Conservation (phyloP, 2,329 filamentous ascomycete genomes). For the Monilinia fructicola region DNA sequence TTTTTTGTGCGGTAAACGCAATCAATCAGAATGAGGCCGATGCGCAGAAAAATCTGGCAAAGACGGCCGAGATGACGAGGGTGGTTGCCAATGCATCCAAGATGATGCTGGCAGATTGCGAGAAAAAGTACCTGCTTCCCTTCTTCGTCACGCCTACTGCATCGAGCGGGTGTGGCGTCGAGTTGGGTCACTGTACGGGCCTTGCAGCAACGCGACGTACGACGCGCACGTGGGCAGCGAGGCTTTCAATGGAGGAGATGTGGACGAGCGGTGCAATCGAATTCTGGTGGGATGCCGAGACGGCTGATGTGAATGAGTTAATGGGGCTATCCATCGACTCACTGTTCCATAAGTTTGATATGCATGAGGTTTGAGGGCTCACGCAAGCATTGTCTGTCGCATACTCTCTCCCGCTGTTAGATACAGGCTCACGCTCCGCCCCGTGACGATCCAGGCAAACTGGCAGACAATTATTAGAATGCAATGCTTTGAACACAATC, state of each 20-base stretch:
- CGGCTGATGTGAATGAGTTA: not conserved
- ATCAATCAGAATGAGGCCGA: not conserved
- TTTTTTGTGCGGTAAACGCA: not conserved
- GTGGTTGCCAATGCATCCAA: slow-evolving; percentile 11
- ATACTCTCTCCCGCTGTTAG: not conserved
- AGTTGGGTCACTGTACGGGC: not conserved
- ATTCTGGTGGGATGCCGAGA: not conserved
- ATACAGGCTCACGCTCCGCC: not conserved
- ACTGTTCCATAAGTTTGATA: not conserved
- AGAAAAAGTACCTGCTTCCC: not conserved
- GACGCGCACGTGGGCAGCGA: slow-evolving; percentile 5
- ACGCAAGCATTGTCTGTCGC: not conserved
- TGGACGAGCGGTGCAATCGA: not conserved
- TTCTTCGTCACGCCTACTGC: not conserved
- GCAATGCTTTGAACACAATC: not conserved
- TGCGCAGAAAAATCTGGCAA: not conserved
- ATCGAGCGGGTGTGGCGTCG: not conserved
- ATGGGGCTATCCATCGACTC: not conserved
- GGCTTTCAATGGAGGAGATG: slow-evolving; percentile 3
- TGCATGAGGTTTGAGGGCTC: not conserved
- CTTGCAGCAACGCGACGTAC: not conserved
- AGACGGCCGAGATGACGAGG: slow-evolving; percentile 1
- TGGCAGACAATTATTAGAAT: not conserved
- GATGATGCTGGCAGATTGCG: not conserved
- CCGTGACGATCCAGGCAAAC: not conserved